Evolutionary conservation across 2,329 filamentous ascomycete genomes (phyloP), one percentile per base, ranked within the genome.

Genomic region (Botrytis deweyae): DNA sequence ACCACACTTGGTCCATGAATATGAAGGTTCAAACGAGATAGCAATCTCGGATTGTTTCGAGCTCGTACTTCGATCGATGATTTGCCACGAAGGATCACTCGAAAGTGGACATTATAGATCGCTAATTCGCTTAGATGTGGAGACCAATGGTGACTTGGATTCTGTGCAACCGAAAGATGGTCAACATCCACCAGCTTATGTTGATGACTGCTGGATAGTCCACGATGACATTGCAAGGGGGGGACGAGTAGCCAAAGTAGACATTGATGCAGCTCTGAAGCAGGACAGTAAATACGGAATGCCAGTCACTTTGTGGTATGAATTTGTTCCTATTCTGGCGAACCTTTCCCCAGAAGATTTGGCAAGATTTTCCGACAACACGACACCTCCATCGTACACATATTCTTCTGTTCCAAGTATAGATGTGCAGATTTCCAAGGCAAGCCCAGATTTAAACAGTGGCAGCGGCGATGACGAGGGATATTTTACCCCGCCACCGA

Each of bases 271-370:
- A 77, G 91, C 93, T 0, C 98, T 68, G 91, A 89, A 77, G 88
- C 92, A n/a, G 95, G 98, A 81, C 22, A 38, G 55, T n/a, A 42
- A 58, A 42, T 69, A 69, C n/a, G 66, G 66, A n/a, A 97, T 94
- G 81, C 95, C 96, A 0, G 98, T 98, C 81, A 87, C 98, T 10
- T 86, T 99, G 0, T 98, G 98, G 82, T 99, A 98, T 80, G 95
- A 98, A 82, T 93, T 98, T 59, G 88, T 97, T 44, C 95, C 95
- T 0, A 94, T 97, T 79, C 89, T 93, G 44, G 92, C 95, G 73
- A 80, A 59, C 64, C 69, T 71, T 16, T 29, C 64, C 7, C 38
- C 69, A 44, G 40, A 72, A 9, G 63, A 65, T 52, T 38, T 46
- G 85, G 49, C 67, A 36, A 86, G 10, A 83, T 83, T 63, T 85